Conservation (phyloP, 768 basidiomycete genomes). For the Dentipellis fragilis region DNA sequence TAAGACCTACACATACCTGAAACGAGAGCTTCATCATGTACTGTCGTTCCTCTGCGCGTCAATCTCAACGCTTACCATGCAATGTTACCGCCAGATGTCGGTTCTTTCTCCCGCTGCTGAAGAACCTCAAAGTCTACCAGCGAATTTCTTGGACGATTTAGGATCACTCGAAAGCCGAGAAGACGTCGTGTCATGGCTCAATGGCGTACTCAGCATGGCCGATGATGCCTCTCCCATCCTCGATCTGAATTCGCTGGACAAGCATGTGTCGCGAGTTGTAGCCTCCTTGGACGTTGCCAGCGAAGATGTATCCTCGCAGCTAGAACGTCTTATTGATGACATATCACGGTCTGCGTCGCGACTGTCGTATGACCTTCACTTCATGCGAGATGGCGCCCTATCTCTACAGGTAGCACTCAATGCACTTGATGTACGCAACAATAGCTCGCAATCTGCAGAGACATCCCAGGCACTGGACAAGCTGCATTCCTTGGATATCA, state of each 20-base stretch:
- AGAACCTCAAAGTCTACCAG: slow-evolving; percentile 3
- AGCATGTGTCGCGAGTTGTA: slow-evolving; percentile 64
- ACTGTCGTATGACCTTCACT: slow-evolving; percentile 91
- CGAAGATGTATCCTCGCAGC: slow-evolving; percentile 77
- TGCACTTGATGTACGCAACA: slow-evolving; percentile 47
- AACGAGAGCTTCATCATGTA: no score
- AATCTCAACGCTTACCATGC: no score
- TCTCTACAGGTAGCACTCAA: slow-evolving; percentile 61
- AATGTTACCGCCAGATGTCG: neutral
- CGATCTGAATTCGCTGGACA: slow-evolving; percentile 45
- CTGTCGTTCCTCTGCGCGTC: no score
- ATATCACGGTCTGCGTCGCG: slow-evolving; percentile 87
- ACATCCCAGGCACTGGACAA: slow-evolving; percentile 64
- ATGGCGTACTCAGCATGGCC: slow-evolving; percentile 15
- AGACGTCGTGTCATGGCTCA: slow-evolving; percentile 23
- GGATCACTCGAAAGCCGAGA: slow-evolving; percentile 16
- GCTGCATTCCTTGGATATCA: slow-evolving; percentile 71
- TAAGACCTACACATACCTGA: no score
- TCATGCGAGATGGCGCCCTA: slow-evolving; percentile 88
- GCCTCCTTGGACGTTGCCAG: slow-evolving; percentile 78
- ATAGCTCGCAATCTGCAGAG: slow-evolving; percentile 38
- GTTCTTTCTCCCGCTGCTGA: neutral
- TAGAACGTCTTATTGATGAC: slow-evolving; percentile 87
- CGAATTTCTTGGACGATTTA: slow-evolving; percentile 7
- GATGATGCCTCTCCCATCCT: neutral